Percentiles rank a stretch among this genome's conserved stretches.
These are phyloP conservation scores for Macrophomina phaseolina DNA, from an alignment of 2,329 filamentous ascomycete genomes.

Conservation along the genomic window DNA sequence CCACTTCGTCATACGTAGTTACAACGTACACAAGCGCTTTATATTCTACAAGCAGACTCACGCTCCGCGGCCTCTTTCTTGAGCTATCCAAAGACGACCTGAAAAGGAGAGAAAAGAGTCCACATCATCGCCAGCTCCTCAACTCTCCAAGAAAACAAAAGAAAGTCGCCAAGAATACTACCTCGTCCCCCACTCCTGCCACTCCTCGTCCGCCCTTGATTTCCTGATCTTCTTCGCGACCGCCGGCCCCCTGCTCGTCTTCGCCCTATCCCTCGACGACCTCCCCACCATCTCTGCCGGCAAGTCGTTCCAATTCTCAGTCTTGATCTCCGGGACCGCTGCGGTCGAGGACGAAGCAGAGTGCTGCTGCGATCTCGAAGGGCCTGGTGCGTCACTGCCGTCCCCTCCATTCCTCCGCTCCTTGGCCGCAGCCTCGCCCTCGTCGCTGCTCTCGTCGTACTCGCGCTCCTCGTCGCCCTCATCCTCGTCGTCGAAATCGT, in stretches of 20 bases:
- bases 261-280: background rate
- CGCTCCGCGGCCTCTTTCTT: background rate
- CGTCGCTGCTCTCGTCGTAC: conserved; percentile 37
- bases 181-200: conserved; percentile 24
- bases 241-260: background rate
- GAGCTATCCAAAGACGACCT: background rate
- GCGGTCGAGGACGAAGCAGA: background rate
- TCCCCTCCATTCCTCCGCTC: conserved; percentile 32
- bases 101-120: background rate
- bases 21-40: background rate
- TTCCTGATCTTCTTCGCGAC: background rate
- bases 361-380: background rate
- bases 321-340: conserved; percentile 31
- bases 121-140: background rate
- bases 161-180: background rate
- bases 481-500: conserved; percentile 24
- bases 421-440: conserved; percentile 41
- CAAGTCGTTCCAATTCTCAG: conserved; percentile 56
- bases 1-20: background rate
- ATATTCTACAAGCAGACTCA: conserved; percentile 5
- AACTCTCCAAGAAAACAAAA: background rate
- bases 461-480: conserved; percentile 44
- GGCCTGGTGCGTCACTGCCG: no score
- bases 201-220: conserved; percentile 20
- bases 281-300: conserved; percentile 50